Evolutionary conservation across 768 basidiomycete species (phyloP).

Genomic region (Gautieria morchelliformis): DNA sequence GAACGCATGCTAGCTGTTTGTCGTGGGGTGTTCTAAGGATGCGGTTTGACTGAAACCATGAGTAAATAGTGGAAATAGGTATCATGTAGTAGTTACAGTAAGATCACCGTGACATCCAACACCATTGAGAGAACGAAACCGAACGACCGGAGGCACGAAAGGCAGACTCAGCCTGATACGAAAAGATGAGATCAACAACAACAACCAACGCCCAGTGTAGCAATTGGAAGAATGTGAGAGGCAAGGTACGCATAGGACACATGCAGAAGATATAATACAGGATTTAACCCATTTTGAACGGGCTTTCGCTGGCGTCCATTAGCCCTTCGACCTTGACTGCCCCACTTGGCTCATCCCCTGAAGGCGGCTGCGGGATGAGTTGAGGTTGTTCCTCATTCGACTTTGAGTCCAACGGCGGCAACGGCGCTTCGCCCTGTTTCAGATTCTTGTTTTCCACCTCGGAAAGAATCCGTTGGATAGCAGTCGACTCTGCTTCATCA

Average conservation of each 20-base stretch:
- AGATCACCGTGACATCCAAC: neutral
- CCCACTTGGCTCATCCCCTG: conserved; percentile 44
- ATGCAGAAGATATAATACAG: neutral
- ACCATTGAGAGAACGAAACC: neutral
- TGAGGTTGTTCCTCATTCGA: conserved; percentile 45
- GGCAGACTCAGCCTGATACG: neutral
- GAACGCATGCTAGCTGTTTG: conserved; percentile 48
- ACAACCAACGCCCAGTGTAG: neutral
- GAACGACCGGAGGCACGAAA: neutral
- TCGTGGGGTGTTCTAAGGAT: neutral
- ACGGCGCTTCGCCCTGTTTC: conserved; percentile 36
- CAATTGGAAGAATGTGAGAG: neutral
- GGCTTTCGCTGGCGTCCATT: conserved; percentile 55
- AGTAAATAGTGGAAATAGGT: neutral
- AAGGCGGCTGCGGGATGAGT: conserved; percentile 33
- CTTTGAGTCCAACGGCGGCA: conserved; percentile 32
- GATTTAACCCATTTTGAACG: conserved; percentile 23
- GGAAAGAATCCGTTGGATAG: conserved; percentile 12
- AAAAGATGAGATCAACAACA: neutral
- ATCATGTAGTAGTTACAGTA: conserved; percentile 4
- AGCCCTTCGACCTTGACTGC: conserved; percentile 55
- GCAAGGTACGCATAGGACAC: neutral
- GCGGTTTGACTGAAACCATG: neutral
- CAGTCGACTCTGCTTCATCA: conserved; percentile 13
- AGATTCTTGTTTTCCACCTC: conserved; percentile 19